phyloP scores from a whole-genome alignment of 805 yeast species.

The Barnettozyma pratensis region DNA sequence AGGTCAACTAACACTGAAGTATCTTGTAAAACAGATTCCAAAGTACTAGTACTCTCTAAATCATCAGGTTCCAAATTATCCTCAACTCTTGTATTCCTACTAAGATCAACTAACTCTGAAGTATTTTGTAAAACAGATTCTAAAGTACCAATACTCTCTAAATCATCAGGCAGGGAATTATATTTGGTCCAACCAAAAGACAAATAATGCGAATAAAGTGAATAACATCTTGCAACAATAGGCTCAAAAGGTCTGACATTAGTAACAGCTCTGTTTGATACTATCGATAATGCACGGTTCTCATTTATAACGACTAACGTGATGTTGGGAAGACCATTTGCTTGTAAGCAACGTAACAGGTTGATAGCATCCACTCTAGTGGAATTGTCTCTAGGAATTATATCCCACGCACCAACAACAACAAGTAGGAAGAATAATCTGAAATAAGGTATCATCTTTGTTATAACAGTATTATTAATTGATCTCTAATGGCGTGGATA shows the following conservation, averaged over 20 bases:
- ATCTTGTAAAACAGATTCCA: not conserved
- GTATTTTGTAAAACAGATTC: not conserved
- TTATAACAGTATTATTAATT: too few relatives aligned
- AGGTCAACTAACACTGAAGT: not conserved
- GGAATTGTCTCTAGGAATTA: not conserved
- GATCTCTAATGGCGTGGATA: too few relatives aligned
- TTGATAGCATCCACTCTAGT: not conserved
- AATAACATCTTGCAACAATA: not conserved
- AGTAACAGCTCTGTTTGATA: not conserved
- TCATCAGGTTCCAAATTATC: not conserved
- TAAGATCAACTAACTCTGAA: not conserved
- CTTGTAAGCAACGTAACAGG: not conserved
- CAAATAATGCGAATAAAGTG: not conserved
- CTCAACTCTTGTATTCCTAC: not conserved
- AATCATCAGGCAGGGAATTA: not conserved
- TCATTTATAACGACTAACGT: not conserved
- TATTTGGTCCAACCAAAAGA: not conserved
- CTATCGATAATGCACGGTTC: not conserved
- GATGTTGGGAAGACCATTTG: not conserved
- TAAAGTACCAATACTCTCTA: not conserved
- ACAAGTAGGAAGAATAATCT: not conserved
- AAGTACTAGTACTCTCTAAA: not conserved
- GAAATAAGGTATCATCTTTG: too few relatives aligned
- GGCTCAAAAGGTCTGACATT: not conserved
- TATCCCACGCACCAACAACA: not conserved